Evolutionary conservation across 1,284 basidiomycete species (phyloP).

Genomic region (Takashimella tepidaria): DNA sequence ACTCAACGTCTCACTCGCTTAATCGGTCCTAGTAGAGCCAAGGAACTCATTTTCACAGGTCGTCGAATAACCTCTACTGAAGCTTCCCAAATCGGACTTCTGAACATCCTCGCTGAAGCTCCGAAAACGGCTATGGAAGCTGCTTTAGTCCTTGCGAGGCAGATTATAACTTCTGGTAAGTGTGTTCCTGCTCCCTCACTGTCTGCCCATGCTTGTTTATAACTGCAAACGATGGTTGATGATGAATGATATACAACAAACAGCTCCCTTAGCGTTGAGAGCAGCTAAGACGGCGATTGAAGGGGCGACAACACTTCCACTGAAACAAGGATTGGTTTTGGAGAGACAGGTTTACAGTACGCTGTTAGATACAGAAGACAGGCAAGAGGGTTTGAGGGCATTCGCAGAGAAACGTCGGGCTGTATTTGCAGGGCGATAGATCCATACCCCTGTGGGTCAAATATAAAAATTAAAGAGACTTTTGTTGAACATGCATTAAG

Average conservation of each 20-base stretch:
- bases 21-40: slow-evolving; percentile 74
- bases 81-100: slow-evolving; percentile 58
- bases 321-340: slow-evolving; percentile 79
- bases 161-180: slow-evolving; percentile 36
- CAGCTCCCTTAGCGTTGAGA: slow-evolving; percentile 80
- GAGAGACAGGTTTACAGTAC: slow-evolving; percentile 81
- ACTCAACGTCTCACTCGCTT: slow-evolving; percentile 80
- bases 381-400: slow-evolving; percentile 77
- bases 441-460: no score
- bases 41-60: slow-evolving; percentile 80
- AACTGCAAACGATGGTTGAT: no score
- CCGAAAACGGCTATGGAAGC: slow-evolving; percentile 26
- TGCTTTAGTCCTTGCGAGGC: slow-evolving; percentile 25
- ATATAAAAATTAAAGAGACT: no score
- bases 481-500: no score
- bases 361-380: slow-evolving; percentile 71
- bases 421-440: slow-evolving; percentile 64
- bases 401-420: slow-evolving; percentile 85
- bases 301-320: slow-evolving; percentile 65
- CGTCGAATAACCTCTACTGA: slow-evolving; percentile 61
- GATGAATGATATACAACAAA: neutral
- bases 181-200: neutral
- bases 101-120: slow-evolving; percentile 56
- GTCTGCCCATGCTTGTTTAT: neutral
- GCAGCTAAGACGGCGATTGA: slow-evolving; percentile 87